A percentile compares a stretch with the other conserved stretches of the same genome.
phyloP scores from a whole-genome alignment of 306 rosid species.

The Vigna hirtella region DNA sequence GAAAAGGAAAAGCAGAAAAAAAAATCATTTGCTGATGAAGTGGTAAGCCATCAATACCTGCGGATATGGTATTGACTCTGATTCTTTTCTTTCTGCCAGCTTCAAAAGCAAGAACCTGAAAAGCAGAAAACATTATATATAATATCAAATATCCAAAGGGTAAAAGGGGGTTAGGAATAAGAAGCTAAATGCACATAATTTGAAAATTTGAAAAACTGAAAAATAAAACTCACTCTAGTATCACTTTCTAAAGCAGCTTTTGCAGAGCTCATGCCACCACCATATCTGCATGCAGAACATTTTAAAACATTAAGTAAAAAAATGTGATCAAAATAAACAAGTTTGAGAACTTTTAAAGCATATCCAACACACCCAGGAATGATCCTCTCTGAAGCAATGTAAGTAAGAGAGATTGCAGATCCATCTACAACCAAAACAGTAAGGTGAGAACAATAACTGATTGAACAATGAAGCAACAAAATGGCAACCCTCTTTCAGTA shows the following conservation, averaged over 20 bases:
- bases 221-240: conserved; percentile 60
- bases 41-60: conserved; percentile 55
- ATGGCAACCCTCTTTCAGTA: background rate
- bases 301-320: background rate
- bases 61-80: conserved; percentile 92
- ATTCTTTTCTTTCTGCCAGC: conserved; percentile 87
- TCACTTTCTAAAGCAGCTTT: conserved; percentile 94
- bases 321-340: conserved; percentile 1
- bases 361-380: conserved; percentile 75
- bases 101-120: conserved; percentile 97
- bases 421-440: conserved; percentile 61
- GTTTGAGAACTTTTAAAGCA: background rate
- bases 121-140: conserved; percentile 13
- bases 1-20: conserved; percentile 2
- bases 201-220: conserved; percentile 1
- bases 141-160: conserved; percentile 5
- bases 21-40: conserved; percentile 17
- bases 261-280: conserved; percentile 97
- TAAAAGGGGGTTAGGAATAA: background rate
- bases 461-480: conserved; percentile 17
- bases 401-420: conserved; percentile 83
- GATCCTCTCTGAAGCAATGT: conserved; percentile 86
- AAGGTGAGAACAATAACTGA: conserved; percentile 4
- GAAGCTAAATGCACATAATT: background rate
- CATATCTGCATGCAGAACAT: conserved; percentile 58